Evolutionary conservation across 192 early-diverging fungal species (phyloP).

Genomic region (Coemansia sp.): DNA sequence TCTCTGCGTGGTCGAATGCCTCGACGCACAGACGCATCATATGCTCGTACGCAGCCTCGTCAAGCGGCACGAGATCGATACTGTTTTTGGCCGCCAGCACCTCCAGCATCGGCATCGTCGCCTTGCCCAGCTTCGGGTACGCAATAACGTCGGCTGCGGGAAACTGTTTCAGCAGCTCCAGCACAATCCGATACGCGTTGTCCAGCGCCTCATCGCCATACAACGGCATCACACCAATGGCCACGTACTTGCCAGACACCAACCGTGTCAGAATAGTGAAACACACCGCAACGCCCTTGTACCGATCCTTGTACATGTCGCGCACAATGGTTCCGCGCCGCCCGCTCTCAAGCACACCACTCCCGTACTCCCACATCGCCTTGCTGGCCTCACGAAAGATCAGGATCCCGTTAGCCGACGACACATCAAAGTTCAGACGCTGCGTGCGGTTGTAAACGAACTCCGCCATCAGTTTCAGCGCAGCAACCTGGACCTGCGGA

Average conservation of each 20-base stretch:
- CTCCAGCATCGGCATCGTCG: slow-evolving; percentile 69
- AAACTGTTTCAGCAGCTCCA: slow-evolving; percentile 71
- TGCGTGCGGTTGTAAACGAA: slow-evolving; percentile 80
- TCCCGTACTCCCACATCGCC: slow-evolving; percentile 62
- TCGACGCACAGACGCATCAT: slow-evolving; percentile 76
- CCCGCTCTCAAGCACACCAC: slow-evolving; percentile 18
- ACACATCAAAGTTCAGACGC: slow-evolving; percentile 80
- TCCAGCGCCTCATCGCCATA: slow-evolving; percentile 82
- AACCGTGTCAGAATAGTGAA: slow-evolving; percentile 71
- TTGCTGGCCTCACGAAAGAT: slow-evolving; percentile 86
- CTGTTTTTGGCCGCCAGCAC: slow-evolving; percentile 68
- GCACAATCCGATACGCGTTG: slow-evolving; percentile 61
- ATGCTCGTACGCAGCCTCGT: slow-evolving; percentile 63
- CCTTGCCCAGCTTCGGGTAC: slow-evolving; percentile 56
- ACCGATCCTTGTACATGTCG: slow-evolving; percentile 59
- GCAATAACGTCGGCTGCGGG: slow-evolving; percentile 76
- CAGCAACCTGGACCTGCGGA: slow-evolving; percentile 61
- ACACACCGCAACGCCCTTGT: slow-evolving; percentile 79
- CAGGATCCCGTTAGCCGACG: slow-evolving; percentile 85
- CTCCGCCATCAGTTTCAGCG: slow-evolving; percentile 78
- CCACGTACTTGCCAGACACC: slow-evolving; percentile 80
- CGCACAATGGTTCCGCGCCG: slow-evolving; percentile 16
- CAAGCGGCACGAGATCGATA: slow-evolving; percentile 60
- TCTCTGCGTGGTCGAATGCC: slow-evolving; percentile 65
- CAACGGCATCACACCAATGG: slow-evolving; percentile 88